Evolutionary conservation across 768 basidiomycete species (phyloP).

Genomic region (Mycena maculata): DNA sequence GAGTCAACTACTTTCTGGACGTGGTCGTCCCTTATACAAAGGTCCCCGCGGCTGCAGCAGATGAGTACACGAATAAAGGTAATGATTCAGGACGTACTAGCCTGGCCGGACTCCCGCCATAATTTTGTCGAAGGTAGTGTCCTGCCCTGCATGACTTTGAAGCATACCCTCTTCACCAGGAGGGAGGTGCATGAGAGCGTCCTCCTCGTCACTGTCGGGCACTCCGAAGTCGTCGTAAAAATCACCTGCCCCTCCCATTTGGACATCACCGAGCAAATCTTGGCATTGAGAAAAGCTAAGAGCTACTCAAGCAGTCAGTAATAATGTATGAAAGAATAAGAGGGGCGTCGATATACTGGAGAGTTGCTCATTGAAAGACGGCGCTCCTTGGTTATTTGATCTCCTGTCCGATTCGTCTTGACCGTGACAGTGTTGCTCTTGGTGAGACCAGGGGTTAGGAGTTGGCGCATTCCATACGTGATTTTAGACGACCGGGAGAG

Average conservation of each 20-base stretch:
- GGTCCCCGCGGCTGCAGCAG: slow-evolving; percentile 4
- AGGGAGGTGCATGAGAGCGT: background rate
- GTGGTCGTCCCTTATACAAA: background rate
- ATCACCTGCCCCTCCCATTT: background rate
- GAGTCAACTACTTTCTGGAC: slow-evolving; percentile 1
- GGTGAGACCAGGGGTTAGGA: no score
- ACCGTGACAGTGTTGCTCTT: background rate
- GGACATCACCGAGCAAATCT: background rate
- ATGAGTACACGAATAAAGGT: background rate
- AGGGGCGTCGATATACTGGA: background rate
- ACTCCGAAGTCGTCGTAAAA: background rate
- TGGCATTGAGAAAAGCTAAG: slow-evolving; percentile 4
- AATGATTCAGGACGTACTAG: background rate
- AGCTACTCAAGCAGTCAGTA: background rate
- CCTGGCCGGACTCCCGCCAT: background rate
- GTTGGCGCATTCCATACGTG: no score
- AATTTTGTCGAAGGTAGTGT: background rate
- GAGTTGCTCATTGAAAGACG: background rate
- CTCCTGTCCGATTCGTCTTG: background rate
- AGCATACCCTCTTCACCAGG: slow-evolving; percentile 3
- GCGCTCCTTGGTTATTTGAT: background rate
- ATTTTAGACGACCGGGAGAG: no score
- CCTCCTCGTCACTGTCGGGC: background rate
- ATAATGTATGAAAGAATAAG: background rate
- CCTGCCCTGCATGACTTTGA: slow-evolving; percentile 6